phyloP scores from a whole-genome alignment of 202 grass and related monocot species.

The Thinopyrum obtusiflorum region DNA sequence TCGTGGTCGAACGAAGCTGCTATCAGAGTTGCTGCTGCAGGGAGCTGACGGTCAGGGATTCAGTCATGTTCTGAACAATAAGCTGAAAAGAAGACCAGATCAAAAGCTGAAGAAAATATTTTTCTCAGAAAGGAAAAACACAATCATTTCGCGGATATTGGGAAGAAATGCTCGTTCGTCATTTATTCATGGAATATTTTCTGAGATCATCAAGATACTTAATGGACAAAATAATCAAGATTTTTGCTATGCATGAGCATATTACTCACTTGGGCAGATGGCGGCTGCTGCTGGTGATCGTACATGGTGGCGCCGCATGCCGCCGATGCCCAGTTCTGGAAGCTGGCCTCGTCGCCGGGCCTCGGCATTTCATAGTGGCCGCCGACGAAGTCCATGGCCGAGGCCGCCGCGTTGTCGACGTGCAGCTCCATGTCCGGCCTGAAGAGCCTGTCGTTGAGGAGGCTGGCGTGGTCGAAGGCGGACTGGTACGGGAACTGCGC shows the following conservation, averaged over 20 bases:
- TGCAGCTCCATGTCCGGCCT: conserved; percentile 45
- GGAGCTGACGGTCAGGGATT: conserved; percentile 45
- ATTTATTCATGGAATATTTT: not conserved
- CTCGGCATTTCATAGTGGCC: conserved; percentile 44
- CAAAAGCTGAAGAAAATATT: not conserved
- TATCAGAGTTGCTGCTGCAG: conserved; percentile 42
- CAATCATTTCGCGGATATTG: not conserved
- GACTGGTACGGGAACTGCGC: conserved; percentile 43
- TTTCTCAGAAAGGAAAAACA: not conserved
- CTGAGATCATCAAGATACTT: not conserved
- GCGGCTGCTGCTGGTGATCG: conserved; percentile 39
- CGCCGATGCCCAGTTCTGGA: conserved; percentile 63
- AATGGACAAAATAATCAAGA: not conserved
- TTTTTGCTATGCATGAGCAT: not conserved
- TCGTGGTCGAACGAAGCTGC: conserved; percentile 3
- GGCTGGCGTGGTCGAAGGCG: conserved; percentile 38
- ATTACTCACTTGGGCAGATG: conserved; percentile 54
- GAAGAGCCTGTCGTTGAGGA: conserved; percentile 46
- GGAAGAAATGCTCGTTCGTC: not conserved
- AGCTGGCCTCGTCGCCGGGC: conserved; percentile 49
- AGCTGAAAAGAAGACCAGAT: not conserved
- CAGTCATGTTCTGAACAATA: conserved; percentile 24
- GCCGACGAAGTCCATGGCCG: conserved; percentile 40
- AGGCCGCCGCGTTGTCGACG: conserved; percentile 15
- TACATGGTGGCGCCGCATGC: conserved; percentile 44